phyloP scores from a whole-genome alignment of 139 green algal species.

The Closterium sp. region DNA sequence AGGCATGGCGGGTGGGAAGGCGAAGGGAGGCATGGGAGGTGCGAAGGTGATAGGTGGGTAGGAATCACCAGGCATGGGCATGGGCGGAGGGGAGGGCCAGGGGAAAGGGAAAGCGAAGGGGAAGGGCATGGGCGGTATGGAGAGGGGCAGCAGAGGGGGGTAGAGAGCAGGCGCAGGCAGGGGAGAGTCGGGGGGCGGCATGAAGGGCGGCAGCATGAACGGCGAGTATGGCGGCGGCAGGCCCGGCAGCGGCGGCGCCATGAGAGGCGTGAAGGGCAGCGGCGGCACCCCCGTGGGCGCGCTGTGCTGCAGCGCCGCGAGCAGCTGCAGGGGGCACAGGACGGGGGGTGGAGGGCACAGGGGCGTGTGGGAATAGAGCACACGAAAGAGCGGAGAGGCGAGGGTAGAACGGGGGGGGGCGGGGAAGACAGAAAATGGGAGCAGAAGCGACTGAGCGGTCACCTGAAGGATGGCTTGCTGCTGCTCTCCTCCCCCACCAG shows the following conservation, averaged over 20 bases:
- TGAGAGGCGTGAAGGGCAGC: not conserved
- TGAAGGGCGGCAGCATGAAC: not conserved
- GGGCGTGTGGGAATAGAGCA: too few species aligned
- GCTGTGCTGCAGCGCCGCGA: not conserved
- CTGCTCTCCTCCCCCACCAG: not conserved
- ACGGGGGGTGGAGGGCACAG: too few species aligned
- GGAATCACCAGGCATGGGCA: not conserved
- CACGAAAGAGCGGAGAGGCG: too few species aligned
- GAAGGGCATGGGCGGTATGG: not conserved
- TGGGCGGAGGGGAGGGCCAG: not conserved
- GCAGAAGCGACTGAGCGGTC: not conserved
- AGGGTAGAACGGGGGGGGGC: too few species aligned
- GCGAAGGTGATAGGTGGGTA: not conserved
- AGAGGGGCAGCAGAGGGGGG: not conserved
- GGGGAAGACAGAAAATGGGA: too few species aligned
- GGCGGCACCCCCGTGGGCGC: not conserved
- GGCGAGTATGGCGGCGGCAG: not conserved
- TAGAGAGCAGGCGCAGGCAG: not conserved
- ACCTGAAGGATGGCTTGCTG: not conserved
- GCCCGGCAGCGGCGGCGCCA: not conserved
- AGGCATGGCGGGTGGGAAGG: not conserved
- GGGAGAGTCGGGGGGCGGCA: not conserved
- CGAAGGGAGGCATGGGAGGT: not conserved
- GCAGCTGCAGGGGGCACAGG: not conserved
- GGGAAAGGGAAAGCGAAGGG: not conserved